Base-by-base conservation (phyloP, 208 protist species). In the Porcisia hertigi region DNA sequence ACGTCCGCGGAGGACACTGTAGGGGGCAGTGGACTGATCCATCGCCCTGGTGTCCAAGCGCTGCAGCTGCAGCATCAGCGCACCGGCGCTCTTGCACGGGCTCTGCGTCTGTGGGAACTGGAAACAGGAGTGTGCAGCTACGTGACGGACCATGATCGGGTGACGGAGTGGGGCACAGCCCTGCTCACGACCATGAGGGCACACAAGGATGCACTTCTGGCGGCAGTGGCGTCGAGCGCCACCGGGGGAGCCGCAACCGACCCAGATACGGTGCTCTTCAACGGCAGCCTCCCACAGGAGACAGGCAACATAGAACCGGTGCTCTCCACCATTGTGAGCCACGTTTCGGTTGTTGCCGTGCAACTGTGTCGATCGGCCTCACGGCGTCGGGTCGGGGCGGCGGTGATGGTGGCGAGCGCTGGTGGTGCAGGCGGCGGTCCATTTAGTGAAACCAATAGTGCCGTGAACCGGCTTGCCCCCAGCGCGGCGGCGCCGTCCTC, bases 361-460 rank as follows among this genome's bases (percentile, higher is more conserved):
- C 78, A 82, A n/a, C 49, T 82, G 16, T 82, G 78, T 36, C 72
- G 78, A 43, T 82, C 78, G 4, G 54, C 67, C 16, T 58, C 60
- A 18, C 78, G 78, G 2, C 72, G 73, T 9, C 73, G 66, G 25
- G 66, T 60, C 53, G 41, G 43, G 20, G 62, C 30, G 41, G 77
- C 23, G 75, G 41, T 34, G 20, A 52, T 16, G 41, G 77, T 36
- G 75, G 41, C n/a, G 45, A 59, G 12, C 47, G 66, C 23, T 43
- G 52, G 18, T 11, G 41, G 23, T 6, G 66, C 43, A 57, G 63
- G 63, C 14, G 41, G 63, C 41, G 47, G 41, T 23, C 63, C 41
- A 43, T 34, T 34, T 5, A 30, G 23, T 67, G 63, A 20, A 11
- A n/a, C 63, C n/a, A 43, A 12, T 12, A 52, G 47, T 52, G 47